Evolutionary conservation across 441 rosid genomes (phyloP).

Genomic region (Arabidopsis hybrid): DNA sequence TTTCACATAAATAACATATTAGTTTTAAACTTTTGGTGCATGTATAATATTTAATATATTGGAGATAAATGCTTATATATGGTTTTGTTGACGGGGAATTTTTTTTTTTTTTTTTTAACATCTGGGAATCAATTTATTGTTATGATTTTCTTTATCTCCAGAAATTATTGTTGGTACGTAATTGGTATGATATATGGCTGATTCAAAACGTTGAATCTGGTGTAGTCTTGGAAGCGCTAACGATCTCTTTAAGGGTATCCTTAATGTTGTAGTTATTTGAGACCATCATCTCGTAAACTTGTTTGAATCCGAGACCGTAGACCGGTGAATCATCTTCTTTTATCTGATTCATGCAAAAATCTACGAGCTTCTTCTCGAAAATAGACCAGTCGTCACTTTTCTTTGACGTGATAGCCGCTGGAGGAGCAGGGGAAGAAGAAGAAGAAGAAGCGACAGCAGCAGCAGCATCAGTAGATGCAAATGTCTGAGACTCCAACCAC

Average conservation of each 20-base stretch:
- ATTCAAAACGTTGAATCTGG: background rate
- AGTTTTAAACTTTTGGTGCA: too few relatives aligned
- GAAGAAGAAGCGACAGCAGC: conserved; percentile 46
- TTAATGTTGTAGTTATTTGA: conserved; percentile 52
- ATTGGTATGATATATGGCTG: background rate
- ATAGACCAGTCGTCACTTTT: conserved; percentile 56
- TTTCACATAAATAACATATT: too few relatives aligned
- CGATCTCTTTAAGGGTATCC: background rate
- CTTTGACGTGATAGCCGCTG: conserved; percentile 50
- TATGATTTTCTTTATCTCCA: too few relatives aligned
- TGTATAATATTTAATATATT: too few relatives aligned
- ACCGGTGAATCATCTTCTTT: conserved; percentile 68
- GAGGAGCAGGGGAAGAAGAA: conserved; percentile 23
- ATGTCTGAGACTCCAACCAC: conserved; percentile 84
- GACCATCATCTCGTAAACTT: conserved; percentile 59
- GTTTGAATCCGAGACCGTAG: conserved; percentile 81
- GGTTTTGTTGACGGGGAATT: too few relatives aligned
- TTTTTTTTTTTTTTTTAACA: too few relatives aligned
- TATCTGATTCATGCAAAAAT: conserved; percentile 74
- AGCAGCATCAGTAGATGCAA: conserved; percentile 21
- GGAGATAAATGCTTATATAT: too few relatives aligned
- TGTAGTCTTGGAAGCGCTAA: background rate
- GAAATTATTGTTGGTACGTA: too few relatives aligned
- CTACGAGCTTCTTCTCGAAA: conserved; percentile 74
- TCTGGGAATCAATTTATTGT: too few relatives aligned